Base-by-base conservation (phyloP, 2,329 filamentous ascomycete species). In the Exophiala spinifera region DNA sequence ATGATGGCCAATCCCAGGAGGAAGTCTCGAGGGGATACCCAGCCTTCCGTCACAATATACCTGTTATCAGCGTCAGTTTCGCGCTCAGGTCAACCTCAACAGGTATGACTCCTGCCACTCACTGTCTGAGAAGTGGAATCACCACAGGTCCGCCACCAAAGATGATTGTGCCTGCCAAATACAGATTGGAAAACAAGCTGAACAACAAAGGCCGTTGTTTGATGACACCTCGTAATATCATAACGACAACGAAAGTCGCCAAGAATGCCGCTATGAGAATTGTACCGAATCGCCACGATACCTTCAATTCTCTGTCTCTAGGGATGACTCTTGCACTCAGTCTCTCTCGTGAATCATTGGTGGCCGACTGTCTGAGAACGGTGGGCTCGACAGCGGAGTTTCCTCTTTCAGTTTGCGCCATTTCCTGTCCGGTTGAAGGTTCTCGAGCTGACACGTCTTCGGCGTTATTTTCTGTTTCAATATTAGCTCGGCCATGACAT, bases 11-110 rank as follows among this genome's bases (percentile, higher is more conserved):
- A 78, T 0, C 87, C 87, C 45, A 90, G 81, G 0, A 90, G 73
- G 65, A 90, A 89, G 65, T 90, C 85, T 2, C 87, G 79, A 0
- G 83, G 74, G 0, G 79, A 81, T 0, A 90, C 86, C 86, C 86
- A 90, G 5, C 83, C 83, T 20, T 85, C 83, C 0, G 77, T 76
- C 0, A 89, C 87, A 31, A 89, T 74, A 61, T 75, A 75, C 28
- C 83, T 78, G 17, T 4, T 13, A 37, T 21, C n/a, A n/a, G 33
- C 31, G 6, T 31, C 11, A 11, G 28, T 10, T 31, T 10, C 3
- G 28, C 3, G 8, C 6, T 31, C 28, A 3, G 11, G 11, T 10
- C 28, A 31, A 10, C 28, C 8, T 10, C 28, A 31, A 31, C 11
- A 10, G 11, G 28, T 3, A 31, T 31, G 28, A 10, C 28, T 33